These are phyloP conservation scores for Rhizopogon rudus DNA, from an alignment of 768 basidiomycete species.

Conservation along the genomic window DNA sequence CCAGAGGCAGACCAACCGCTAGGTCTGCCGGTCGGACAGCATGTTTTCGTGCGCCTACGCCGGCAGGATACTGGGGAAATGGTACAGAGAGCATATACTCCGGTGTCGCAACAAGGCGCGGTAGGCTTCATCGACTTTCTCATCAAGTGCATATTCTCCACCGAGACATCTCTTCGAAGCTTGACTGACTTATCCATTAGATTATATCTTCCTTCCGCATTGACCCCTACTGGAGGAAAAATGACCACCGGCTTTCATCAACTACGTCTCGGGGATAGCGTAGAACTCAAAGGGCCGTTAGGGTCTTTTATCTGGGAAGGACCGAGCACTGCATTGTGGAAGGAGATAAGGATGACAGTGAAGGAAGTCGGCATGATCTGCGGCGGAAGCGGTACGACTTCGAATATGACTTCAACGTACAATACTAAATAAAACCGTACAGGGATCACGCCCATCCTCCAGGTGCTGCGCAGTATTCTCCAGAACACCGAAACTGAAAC, in stretches of 20 bases:
- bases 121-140: slow-evolving; percentile 47
- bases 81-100: slow-evolving; percentile 57
- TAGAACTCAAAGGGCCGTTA: slow-evolving; percentile 58
- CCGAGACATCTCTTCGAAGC: neutral
- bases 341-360: slow-evolving; percentile 29
- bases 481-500: slow-evolving; percentile 34
- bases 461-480: slow-evolving; percentile 46
- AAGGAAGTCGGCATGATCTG: slow-evolving; percentile 49
- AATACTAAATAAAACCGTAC: neutral
- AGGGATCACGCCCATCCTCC: slow-evolving; percentile 56
- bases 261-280: slow-evolving; percentile 40
- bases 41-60: slow-evolving; percentile 48
- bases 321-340: slow-evolving; percentile 30
- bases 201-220: slow-evolving; percentile 36
- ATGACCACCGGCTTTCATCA: slow-evolving; percentile 47
- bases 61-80: slow-evolving; percentile 37
- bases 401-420: neutral
- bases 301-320: slow-evolving; percentile 54
- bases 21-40: slow-evolving; percentile 56
- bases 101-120: slow-evolving; percentile 39
- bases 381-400: slow-evolving; percentile 45
- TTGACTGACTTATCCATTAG: slow-evolving; percentile 19
- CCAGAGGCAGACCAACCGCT: slow-evolving; percentile 34
- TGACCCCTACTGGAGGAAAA: slow-evolving; percentile 41
- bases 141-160: slow-evolving; percentile 37